Evolutionary conservation across 2,329 filamentous ascomycete genomes (phyloP), one percentile per base, ranked within the genome.

Genomic region (Penicillium sclerotigenum): DNA sequence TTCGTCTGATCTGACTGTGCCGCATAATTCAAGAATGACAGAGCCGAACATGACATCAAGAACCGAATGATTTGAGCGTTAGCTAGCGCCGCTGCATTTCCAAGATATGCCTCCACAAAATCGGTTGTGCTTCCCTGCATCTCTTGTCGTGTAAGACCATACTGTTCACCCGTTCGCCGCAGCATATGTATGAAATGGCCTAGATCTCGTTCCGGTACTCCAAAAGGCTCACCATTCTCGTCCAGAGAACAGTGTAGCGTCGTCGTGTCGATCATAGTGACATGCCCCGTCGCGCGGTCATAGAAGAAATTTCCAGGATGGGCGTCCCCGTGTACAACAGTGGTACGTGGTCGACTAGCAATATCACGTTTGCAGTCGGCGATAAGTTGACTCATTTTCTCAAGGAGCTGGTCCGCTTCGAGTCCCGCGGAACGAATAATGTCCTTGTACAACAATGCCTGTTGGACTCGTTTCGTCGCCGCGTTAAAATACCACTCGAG

Each of bases 221-320:
- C 47, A 18, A n/a, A 1, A 5, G 47, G 36, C 5, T 50, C 47
- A n/a, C 37, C 36, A 18, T 50, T 50, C 18, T 50, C 36, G 10
- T 50, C 36, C 5, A 50, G 16, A 18, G 47, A 50, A 31, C 28
- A 42, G 26, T 50, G 47, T n/a, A 50, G 14, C 7, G 47, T 50
- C 7, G 37, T 50, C 7, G 47, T 50, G 28, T 50, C 47, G 26
- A 50, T 50, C 11, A 42, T 41, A n/a, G 36, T 50, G 37, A 50
- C 28, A 31, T 50, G 36, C 4, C 47, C 47, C 7, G 28, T 50
- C n/a, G 36, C 28, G 7, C 26, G 20, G 26, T 50, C 47, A 42
- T 50, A 50, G 7, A 50, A 42, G 14, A 50, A 50, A 38, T 31
- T 50, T 22, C 47, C 47, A 42, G 47, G 47, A 33, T 50, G 47